Evolutionary conservation across 345 rosid species (phyloP).

Genomic region (Clarkia xantiana): DNA sequence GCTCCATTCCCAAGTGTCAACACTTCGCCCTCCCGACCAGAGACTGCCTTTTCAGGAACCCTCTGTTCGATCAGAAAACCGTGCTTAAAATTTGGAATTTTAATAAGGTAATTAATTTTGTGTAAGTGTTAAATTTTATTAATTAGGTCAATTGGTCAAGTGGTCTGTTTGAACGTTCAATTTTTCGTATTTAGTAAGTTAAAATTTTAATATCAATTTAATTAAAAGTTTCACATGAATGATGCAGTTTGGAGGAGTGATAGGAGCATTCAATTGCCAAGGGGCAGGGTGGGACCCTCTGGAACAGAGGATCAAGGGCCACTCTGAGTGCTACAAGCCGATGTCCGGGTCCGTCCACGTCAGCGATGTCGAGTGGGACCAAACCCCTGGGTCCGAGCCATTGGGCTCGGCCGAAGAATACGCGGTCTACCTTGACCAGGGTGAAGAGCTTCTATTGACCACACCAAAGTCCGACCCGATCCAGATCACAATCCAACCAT

Average conservation of each 20-base stretch:
- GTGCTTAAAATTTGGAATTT: conserved; percentile 80
- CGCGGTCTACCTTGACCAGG: conserved; percentile 39
- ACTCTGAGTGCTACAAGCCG: conserved; percentile 53
- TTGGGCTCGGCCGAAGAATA: conserved; percentile 33
- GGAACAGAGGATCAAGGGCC: conserved; percentile 38
- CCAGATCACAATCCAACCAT: conserved; percentile 39
- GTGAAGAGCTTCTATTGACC: conserved; percentile 21
- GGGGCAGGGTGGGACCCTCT: conserved; percentile 81
- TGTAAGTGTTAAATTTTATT: no score
- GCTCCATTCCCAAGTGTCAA: conserved; percentile 66
- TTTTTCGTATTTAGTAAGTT: neutral
- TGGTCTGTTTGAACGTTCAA: no score
- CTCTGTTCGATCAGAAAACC: conserved; percentile 57
- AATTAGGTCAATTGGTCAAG: no score
- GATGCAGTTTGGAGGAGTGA: conserved; percentile 62
- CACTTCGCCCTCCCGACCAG: conserved; percentile 71
- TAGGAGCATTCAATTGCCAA: conserved; percentile 91
- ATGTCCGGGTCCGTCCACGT: conserved; percentile 38
- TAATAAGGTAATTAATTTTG: conserved; percentile 39
- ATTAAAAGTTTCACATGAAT: neutral
- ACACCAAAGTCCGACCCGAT: conserved; percentile 26
- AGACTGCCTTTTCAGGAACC: conserved; percentile 77
- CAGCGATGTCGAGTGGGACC: conserved; percentile 77
- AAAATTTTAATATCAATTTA: neutral
- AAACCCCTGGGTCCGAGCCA: conserved; percentile 19